phyloP scores from a whole-genome alignment of 164 flowering plant species.

The Stephania japonica region DNA sequence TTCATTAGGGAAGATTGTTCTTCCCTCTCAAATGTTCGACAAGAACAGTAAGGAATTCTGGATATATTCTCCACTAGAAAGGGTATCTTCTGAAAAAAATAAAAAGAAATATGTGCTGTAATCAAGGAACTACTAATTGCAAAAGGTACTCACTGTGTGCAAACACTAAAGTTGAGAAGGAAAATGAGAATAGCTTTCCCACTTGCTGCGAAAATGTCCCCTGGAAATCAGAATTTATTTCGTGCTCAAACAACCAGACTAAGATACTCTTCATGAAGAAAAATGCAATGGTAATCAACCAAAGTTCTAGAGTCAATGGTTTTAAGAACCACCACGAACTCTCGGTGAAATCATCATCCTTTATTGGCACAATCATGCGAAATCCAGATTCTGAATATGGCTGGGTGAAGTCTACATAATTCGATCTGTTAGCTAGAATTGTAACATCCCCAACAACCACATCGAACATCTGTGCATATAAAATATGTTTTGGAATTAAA shows the following conservation, averaged over 20 bases:
- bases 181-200: slow-evolving; percentile 3
- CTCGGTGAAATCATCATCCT: neutral
- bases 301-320: slow-evolving; percentile 6
- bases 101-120: too few species aligned
- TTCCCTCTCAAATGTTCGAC: neutral
- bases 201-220: neutral
- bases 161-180: slow-evolving; percentile 8
- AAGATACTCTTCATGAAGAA: slow-evolving; percentile 1
- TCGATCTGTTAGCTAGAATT: slow-evolving; percentile 1
- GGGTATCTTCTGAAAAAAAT: neutral
- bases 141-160: slow-evolving; percentile 11
- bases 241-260: slow-evolving; percentile 5
- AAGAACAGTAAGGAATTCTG: neutral
- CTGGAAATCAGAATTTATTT: neutral
- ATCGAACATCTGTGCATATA: slow-evolving; percentile 17
- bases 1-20: neutral
- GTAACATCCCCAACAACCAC: slow-evolving; percentile 25
- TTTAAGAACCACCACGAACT: slow-evolving; percentile 2
- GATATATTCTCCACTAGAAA: neutral
- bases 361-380: slow-evolving; percentile 6
- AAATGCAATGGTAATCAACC: slow-evolving; percentile 4
- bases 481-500: neutral
- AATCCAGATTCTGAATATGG: slow-evolving; percentile 3
- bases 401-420: slow-evolving; percentile 4
- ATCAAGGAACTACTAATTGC: neutral